These are phyloP conservation scores for Vicia sativa DNA, from an alignment of 306 rosid genomes.

Conservation along the genomic window DNA sequence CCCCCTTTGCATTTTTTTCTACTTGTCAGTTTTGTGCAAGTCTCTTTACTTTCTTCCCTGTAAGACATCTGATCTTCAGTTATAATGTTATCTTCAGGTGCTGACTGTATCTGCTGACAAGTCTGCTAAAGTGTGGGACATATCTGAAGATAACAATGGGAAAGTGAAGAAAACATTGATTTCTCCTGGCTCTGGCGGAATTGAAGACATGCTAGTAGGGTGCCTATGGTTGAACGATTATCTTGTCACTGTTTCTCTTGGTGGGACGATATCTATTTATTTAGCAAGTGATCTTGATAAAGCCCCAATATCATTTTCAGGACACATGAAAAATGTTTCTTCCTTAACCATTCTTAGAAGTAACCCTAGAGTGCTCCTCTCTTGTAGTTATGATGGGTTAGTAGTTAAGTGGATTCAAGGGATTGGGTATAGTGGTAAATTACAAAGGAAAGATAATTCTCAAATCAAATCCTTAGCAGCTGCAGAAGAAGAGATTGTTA, in stretches of 20 bases:
- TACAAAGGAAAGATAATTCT: conserved; percentile 79
- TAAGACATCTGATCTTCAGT: conserved; percentile 37
- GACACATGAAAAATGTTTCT: conserved; percentile 91
- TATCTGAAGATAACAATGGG: conserved; percentile 77
- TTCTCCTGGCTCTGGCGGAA: conserved; percentile 77
- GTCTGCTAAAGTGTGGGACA: conserved; percentile 88
- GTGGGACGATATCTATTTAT: conserved; percentile 78
- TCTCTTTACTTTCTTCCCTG: conserved; percentile 10
- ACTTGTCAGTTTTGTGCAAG: conserved; percentile 14
- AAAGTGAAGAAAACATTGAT: conserved; percentile 73
- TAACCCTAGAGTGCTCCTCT: conserved; percentile 71
- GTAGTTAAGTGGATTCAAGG: conserved; percentile 93
- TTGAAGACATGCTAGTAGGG: conserved; percentile 96
- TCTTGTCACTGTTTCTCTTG: conserved; percentile 88
- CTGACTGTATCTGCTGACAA: conserved; percentile 96
- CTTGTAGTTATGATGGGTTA: conserved; percentile 93
- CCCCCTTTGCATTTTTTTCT: conserved; percentile 7
- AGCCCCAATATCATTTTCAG: conserved; percentile 69
- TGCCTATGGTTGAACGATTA: conserved; percentile 84
- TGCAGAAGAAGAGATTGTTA: conserved; percentile 71
- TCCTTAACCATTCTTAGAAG: conserved; percentile 72
- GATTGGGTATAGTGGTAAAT: conserved; percentile 78
- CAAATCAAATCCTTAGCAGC: conserved; percentile 88
- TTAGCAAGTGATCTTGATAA: conserved; percentile 80
- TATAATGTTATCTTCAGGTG: conserved; percentile 56